Percentiles rank a stretch among this genome's conserved stretches.
Evolutionary conservation across 306 rosid genomes (phyloP).

Genomic region (Boehmeria nivea): DNA sequence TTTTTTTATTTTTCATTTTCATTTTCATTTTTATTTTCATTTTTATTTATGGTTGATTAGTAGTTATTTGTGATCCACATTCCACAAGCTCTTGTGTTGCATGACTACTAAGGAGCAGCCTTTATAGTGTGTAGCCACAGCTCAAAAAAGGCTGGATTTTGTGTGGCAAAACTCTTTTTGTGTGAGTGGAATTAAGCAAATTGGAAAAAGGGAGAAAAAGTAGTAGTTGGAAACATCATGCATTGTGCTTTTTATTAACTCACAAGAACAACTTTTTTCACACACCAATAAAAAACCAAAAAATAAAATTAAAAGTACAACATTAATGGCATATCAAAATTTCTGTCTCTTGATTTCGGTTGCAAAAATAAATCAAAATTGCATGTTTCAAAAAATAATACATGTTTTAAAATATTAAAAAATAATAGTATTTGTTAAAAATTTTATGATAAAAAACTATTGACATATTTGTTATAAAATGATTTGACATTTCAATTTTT

Average conservation of each 20-base stretch:
- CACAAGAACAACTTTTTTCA: neutral
- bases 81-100: too few relatives aligned
- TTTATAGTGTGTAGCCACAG: neutral
- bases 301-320: too few relatives aligned
- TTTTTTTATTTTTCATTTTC: neutral
- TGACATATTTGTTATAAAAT: too few relatives aligned
- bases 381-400: too few relatives aligned
- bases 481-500: too few relatives aligned
- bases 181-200: neutral
- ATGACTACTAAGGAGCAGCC: neutral
- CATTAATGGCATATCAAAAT: too few relatives aligned
- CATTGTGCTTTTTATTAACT: constrained; percentile 3
- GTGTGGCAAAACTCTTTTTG: neutral
- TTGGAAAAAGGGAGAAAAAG: neutral
- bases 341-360: too few relatives aligned
- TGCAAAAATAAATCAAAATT: too few relatives aligned
- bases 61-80: too few relatives aligned
- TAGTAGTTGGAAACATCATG: constrained; percentile 8
- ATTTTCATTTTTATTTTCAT: neutral
- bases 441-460: too few relatives aligned
- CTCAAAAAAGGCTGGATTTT: neutral
- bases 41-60: neutral
- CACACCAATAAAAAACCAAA: neutral
- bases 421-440: too few relatives aligned
- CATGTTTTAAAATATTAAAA: too few relatives aligned